These are phyloP conservation scores for Hibiscus syriacus DNA, from an alignment of 345 rosid genomes.

Conservation along the genomic window DNA sequence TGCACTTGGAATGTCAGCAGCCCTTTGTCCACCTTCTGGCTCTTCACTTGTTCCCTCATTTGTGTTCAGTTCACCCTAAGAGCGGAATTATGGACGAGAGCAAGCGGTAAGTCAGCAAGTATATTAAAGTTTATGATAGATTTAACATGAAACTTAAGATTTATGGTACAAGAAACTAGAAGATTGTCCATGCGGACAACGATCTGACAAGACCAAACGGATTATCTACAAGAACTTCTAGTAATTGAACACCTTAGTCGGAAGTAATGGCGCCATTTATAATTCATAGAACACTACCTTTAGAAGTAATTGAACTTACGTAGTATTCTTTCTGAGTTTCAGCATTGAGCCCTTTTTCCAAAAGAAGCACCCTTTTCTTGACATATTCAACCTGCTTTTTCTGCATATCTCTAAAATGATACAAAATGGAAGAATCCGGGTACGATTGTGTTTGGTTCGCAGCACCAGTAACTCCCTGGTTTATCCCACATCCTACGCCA, in stretches of 20 bases:
- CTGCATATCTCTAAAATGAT: constrained; percentile 87
- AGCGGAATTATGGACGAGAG: neutral
- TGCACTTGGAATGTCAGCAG: constrained; percentile 23
- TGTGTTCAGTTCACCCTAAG: neutral
- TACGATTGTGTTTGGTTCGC: constrained; percentile 33
- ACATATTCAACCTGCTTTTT: constrained; percentile 87
- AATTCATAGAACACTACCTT: neutral
- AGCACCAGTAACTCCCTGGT: constrained; percentile 45
- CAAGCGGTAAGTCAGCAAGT: neutral
- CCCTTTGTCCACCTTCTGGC: constrained; percentile 40
- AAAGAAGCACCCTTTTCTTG: constrained; percentile 88
- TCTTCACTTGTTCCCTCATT: constrained; percentile 41
- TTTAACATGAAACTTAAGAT: neutral
- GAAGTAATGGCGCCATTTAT: neutral
- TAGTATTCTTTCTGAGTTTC: constrained; percentile 57
- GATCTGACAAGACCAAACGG: too few species aligned
- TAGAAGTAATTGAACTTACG: constrained; percentile 38
- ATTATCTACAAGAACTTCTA: too few species aligned
- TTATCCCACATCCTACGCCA: constrained; percentile 34
- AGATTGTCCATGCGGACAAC: neutral
- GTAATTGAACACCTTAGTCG: neutral
- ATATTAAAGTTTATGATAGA: neutral
- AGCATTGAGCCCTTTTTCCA: constrained; percentile 73
- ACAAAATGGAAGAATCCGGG: constrained; percentile 43
- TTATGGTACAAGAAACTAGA: neutral